Conservation (phyloP, 768 basidiomycete species). For the Auriscalpium microsporum region DNA sequence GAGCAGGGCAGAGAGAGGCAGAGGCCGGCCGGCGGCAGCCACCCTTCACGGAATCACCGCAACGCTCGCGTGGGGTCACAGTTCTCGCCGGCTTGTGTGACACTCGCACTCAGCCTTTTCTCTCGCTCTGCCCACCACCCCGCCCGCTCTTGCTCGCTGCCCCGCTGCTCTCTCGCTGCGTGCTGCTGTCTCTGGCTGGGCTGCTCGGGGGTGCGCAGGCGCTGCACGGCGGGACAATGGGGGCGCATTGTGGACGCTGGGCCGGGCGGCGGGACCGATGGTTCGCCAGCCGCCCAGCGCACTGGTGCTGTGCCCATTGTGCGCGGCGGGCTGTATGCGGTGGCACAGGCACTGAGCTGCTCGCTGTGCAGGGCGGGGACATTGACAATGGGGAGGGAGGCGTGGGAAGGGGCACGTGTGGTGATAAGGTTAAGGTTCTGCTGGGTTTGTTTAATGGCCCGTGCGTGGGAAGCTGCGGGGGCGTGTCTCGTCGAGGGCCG, state of each 20-base stretch:
- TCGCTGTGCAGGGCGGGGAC: neutral
- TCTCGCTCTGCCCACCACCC: neutral
- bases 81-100: neutral
- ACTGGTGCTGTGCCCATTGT: neutral
- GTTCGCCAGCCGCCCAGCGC: neutral
- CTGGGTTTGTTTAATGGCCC: slow-evolving; percentile 13
- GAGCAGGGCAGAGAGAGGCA: too few species aligned
- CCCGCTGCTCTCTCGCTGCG: neutral
- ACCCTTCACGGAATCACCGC: slow-evolving; percentile 8
- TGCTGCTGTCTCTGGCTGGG: neutral
- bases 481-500: slow-evolving; percentile 14
- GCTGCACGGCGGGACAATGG: neutral
- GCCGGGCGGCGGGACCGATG: neutral
- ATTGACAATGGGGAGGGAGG: neutral
- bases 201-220: neutral
- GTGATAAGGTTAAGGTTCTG: slow-evolving; percentile 17
- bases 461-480: slow-evolving; percentile 16
- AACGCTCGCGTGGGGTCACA: neutral
- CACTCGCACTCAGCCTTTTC: neutral
- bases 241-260: neutral
- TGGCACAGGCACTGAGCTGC: neutral
- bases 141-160: neutral
- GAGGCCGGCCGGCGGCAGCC: neutral
- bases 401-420: slow-evolving; percentile 10
- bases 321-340: neutral